Conservation (phyloP, 441 rosid genomes). For the Cnidoscolus chayamansa region DNA sequence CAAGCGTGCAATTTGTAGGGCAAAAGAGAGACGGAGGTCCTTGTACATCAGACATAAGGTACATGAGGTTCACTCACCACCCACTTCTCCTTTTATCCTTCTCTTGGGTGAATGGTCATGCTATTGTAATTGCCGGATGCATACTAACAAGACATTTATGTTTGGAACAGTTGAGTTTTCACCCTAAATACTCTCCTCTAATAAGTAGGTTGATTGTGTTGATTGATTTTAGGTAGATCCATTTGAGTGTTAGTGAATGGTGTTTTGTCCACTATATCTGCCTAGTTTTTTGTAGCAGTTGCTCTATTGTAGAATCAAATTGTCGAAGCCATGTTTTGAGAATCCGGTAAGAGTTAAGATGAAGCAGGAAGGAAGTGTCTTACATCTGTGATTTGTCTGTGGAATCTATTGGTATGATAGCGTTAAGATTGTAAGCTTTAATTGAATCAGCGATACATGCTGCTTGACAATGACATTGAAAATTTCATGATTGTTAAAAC, state of each 20-base stretch:
- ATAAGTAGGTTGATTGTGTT: background rate
- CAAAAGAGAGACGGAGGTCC: constrained; percentile 71
- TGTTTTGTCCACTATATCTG: background rate
- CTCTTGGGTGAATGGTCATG: background rate
- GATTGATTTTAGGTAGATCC: background rate
- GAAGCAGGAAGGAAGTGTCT: background rate
- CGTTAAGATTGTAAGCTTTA: background rate
- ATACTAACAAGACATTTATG: background rate
- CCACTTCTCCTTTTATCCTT: background rate
- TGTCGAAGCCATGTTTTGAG: background rate
- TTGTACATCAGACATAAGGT: constrained; percentile 48
- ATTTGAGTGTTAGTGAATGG: background rate
- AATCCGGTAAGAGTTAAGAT: background rate
- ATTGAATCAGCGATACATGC: background rate
- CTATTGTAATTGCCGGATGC: background rate
- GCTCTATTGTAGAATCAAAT: background rate
- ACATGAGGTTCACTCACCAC: background rate
- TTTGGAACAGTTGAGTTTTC: background rate
- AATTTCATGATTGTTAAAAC: background rate
- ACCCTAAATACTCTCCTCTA: background rate
- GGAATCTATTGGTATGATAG: background rate
- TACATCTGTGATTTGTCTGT: background rate
- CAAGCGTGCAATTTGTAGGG: constrained; percentile 82
- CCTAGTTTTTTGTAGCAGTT: background rate
- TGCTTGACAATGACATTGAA: background rate